phyloP scores from a whole-genome alignment of 2,329 filamentous ascomycete species.

The Elsinoe fawcettii region DNA sequence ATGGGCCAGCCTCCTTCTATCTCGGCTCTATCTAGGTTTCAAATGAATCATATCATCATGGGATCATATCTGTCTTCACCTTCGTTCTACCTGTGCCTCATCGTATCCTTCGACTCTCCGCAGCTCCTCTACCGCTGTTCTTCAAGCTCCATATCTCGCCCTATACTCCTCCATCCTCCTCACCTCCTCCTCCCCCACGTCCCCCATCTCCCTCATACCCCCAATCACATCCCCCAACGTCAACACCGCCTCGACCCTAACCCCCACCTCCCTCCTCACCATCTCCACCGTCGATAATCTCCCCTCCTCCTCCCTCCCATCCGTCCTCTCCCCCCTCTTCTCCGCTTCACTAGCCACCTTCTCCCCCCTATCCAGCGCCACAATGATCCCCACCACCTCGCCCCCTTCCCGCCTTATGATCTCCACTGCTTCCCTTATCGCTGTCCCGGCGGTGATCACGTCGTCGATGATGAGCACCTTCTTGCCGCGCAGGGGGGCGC shows the following conservation, averaged over 20 bases:
- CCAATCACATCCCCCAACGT: conserved; percentile 69
- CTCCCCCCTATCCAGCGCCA: conserved; percentile 82
- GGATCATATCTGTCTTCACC: neutral
- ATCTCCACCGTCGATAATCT: conserved; percentile 78
- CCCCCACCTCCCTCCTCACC: conserved; percentile 71
- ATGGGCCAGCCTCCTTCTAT: neutral
- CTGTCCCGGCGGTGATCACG: conserved; percentile 91
- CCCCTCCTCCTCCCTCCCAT: conserved; percentile 46
- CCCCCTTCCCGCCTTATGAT: conserved; percentile 85
- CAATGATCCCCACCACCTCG: conserved; percentile 74
- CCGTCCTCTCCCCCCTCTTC: conserved; percentile 44
- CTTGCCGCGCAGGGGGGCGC: conserved; percentile 76
- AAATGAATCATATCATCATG: conserved; percentile 3
- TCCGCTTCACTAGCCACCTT: conserved; percentile 55
- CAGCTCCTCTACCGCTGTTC: conserved; percentile 15
- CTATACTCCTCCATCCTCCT: conserved; percentile 66
- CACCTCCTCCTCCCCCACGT: conserved; percentile 40
- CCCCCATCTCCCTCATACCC: conserved; percentile 32
- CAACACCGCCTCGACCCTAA: conserved; percentile 76
- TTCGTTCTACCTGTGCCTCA: too few relatives aligned
- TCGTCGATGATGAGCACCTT: conserved; percentile 87
- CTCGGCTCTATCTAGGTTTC: neutral
- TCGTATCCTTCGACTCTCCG: too few relatives aligned
- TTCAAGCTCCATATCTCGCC: conserved; percentile 29
- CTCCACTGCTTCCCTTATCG: conserved; percentile 82